Evolutionary conservation across 2,329 filamentous ascomycete species (phyloP), one percentile per base, ranked within the genome.

Genomic region (Aspergillus felis): DNA sequence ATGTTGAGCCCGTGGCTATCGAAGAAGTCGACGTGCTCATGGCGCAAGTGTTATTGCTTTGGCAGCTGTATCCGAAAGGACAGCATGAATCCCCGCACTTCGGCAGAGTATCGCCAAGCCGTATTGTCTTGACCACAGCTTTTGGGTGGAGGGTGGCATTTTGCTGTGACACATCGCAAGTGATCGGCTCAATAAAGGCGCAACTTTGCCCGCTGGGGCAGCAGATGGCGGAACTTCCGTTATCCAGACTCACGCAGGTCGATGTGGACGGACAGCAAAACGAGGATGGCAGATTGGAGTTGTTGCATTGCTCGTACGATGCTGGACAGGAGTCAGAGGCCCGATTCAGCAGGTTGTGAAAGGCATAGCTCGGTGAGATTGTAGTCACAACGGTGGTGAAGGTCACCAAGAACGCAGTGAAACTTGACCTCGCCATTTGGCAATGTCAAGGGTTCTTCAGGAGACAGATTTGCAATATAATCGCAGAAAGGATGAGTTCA

Each of bases 21-120:
- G 68, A 63, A 41, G 65, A 64, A 28, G 60, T 64, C 22, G 64
- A 59, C 10, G 63, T 57, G 57, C 71, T 61, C 54, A 73, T 56
- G 17, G 63, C 61, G 50, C 72, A 74, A 6, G 66, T 63, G 27
- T 57, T 69, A 56, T 64, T 57, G 29, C 68, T 66, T 24, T 70
- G 62, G 58, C 79, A 81, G n/a, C 62, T 68, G 58, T 78, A 81
- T 51, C 79, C 79, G 52, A 78, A 76, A 7, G 79, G 78, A 65
- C 79, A 81, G 60, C 79, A 81, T 2, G 56, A 64, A 22, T 66
- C 63, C 20, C 74, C 78, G 55, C 79, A 81, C 50, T 68, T 72
- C 14, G 72, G 69, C n/a, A 80, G 66, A 32, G 66, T 63, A 2
- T 73, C 74, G 5, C 69, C 61, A n/a, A 79, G 61, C 5, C 70